Evolutionary conservation across 441 rosid species (phyloP), one percentile per base, ranked within the genome.

Genomic region (Corymbia citriodora): DNA sequence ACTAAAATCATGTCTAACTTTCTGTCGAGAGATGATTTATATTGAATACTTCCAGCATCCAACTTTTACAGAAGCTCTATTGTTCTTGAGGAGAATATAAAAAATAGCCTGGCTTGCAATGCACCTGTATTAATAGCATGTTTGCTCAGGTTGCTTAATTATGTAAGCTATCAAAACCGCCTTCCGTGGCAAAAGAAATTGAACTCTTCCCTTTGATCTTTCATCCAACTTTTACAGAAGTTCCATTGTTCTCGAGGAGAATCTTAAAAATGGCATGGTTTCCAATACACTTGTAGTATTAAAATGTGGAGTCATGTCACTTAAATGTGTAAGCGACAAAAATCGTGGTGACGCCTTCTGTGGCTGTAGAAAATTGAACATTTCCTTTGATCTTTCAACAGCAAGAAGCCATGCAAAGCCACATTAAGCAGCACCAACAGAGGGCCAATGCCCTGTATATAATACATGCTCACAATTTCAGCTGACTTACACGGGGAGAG

Each of bases 401-500:
- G 49, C 87, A 68, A 83, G 88, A 48, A 23, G n/a, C 89, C 87
- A 31, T 29, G 68, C 65, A n/a, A 10, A 89, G 85, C 81, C 61
- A 52, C 92, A 86, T 89, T 89, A 55, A 72, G 87, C 90, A 72
- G 90, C 88, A 89, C 27, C 83, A 85, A 63, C 23, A 23, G 36
- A 89, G 33, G 87, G 61, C 55, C 89, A 82, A 49, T 79, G 36
- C 54, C 33, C 89, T 72, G 83, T 31, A 53, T 85, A 83, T 23
- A 87, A 88, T 90, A 88, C 93, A 90, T n/a, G 65, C 74, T 79
- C 65, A 68, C 57, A 81, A 59, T 45, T 79, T 88, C 88, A 59
- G 88, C 88, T 36, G 68, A 88, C 53, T 33, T n/a, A 68, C 31
- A 57, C 53, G 9, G 72, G 25, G 49, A 48, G 55, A 79, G 57